Base-by-base conservation (phyloP, 1,284 basidiomycete genomes). In the Ceratobasidium sp. region DNA sequence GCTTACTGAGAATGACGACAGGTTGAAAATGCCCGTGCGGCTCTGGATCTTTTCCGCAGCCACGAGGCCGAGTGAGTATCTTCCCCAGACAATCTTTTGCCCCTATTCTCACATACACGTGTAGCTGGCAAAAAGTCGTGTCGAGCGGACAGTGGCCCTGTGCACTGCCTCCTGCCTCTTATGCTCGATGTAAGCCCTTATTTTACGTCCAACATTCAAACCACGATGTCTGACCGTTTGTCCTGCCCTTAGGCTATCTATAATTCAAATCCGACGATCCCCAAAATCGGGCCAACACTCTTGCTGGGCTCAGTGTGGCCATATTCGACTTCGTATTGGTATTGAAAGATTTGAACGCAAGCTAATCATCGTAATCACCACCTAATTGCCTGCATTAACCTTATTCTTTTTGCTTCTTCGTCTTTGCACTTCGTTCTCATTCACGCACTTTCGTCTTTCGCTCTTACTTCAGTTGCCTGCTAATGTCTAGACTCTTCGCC, bases 1-100 rank as follows among this genome's bases (percentile, higher is more conserved):
- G 43, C 46, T 39, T 53, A 64, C 39, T 16, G n/a, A 39, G 16
- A 30, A 55, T 57, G 57, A 64, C 55, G 30, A 65, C 23, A 93
- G 91, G 80, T 90, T 43, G 92, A 93, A 80, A 92, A 92, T 77
- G 89, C 90, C 1, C 86, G 92, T 34, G 92, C 89, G 14, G 84
- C 87, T 2, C 80, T 93, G 74, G 92, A 93, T 77, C 81, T 93
- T 30, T 93, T 92, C 80, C 86, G 92, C 60, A 91, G 90, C 26
- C 84, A 86, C 2, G 79, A 81, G 21, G 85, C 71, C 2, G 60
- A 72, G 45, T 75, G 75, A 67, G 74, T 57, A 18, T 60, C n/a
- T n/a, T 34, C 23, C 52, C 61, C 46, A 41, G 58, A 32, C 50
- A 36, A 73, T 43, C 45, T 26, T 61, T 65, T 18, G 16, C 46